Conservation (phyloP, 140 eudicot species). For the Bidens hawaiensis region DNA sequence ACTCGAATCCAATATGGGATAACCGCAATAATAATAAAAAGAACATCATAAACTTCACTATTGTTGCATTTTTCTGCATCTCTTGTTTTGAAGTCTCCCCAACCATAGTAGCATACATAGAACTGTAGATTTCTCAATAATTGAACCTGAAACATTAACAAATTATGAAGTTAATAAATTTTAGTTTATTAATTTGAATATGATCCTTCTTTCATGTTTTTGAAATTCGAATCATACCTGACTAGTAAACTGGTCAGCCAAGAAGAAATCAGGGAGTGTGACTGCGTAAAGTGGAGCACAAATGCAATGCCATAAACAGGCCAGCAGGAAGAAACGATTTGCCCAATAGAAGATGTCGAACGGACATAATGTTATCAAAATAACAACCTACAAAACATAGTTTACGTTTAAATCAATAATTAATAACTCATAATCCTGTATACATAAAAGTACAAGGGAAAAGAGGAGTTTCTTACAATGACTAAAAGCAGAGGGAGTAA, state of each 20-base stretch:
- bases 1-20: constrained; percentile 63
- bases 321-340: constrained; percentile 53
- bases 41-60: constrained; percentile 19
- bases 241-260: constrained; percentile 75
- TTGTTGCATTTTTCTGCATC: constrained; percentile 22
- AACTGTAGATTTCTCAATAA: constrained; percentile 48
- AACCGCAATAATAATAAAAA: constrained; percentile 42
- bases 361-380: constrained; percentile 50
- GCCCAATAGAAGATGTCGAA: constrained; percentile 61
- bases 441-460: background rate
- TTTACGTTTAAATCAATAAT: background rate
- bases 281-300: constrained; percentile 68
- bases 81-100: constrained; percentile 52
- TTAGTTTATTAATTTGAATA: background rate
- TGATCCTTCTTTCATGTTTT: background rate
- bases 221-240: constrained; percentile 33
- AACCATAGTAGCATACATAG: constrained; percentile 61
- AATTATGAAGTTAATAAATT: background rate
- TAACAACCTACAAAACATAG: constrained; percentile 38
- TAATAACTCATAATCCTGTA: background rate
- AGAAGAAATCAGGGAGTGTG: constrained; percentile 71
- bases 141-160: constrained; percentile 48
- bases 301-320: constrained; percentile 50
- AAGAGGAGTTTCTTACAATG: constrained; percentile 34
- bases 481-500: constrained; percentile 51